Conservation (phyloP, 345 rosid genomes). For the Linum trigynum region DNA sequence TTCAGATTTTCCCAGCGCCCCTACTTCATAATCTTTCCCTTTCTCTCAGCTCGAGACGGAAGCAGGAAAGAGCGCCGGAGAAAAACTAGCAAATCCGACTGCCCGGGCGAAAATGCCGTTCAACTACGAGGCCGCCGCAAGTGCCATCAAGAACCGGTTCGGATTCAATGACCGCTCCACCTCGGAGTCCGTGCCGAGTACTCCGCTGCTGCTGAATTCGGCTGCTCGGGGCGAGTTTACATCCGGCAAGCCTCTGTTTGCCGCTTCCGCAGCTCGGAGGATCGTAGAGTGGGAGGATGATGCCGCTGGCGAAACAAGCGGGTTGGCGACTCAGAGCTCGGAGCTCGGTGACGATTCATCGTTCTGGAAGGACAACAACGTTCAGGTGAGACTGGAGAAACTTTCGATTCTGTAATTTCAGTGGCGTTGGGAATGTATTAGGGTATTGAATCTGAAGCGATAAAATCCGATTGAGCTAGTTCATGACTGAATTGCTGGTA, state of each 20-base stretch:
- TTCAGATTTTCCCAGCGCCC: neutral
- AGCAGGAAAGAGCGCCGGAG: too few species aligned
- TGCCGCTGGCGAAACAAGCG: slow-evolving; percentile 19
- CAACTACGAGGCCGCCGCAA: slow-evolving; percentile 54
- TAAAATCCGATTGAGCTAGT: too few species aligned
- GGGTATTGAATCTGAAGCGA: too few species aligned
- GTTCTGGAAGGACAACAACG: slow-evolving; percentile 92
- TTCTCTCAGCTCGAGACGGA: too few species aligned
- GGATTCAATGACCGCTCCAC: slow-evolving; percentile 60
- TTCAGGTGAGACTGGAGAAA: slow-evolving; percentile 41
- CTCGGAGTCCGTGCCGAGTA: slow-evolving; percentile 35
- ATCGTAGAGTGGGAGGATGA: slow-evolving; percentile 37
- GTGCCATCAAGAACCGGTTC: slow-evolving; percentile 74
- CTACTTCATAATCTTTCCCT: too few species aligned
- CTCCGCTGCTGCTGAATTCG: slow-evolving; percentile 44
- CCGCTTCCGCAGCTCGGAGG: slow-evolving; percentile 28
- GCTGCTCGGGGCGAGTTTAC: slow-evolving; percentile 25
- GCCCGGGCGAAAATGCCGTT: slow-evolving; percentile 45
- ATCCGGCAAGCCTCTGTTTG: slow-evolving; percentile 15
- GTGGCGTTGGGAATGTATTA: too few species aligned
- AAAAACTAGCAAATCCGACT: too few species aligned
- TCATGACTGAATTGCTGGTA: too few species aligned
- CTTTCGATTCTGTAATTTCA: too few species aligned
- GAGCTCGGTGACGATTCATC: slow-evolving; percentile 79
- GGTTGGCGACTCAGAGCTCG: slow-evolving; percentile 39